Evolutionary conservation across 768 basidiomycete genomes (phyloP).

Genomic region (Mycena metata): DNA sequence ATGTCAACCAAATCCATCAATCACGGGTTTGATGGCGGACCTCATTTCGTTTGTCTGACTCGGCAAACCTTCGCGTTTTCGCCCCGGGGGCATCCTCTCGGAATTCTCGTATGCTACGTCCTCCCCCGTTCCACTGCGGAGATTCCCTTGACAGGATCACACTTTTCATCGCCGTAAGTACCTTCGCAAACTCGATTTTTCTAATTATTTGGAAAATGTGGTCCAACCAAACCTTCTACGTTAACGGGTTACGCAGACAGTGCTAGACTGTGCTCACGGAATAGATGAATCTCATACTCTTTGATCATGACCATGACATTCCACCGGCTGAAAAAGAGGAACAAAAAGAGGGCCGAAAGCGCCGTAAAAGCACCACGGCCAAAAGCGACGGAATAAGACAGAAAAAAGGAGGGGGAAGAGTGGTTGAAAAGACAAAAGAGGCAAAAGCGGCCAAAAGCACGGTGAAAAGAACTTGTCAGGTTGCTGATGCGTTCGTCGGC

Average conservation of each 20-base stretch:
- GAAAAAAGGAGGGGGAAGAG: neutral
- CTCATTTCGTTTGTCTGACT: too few relatives aligned
- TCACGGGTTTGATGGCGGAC: too few relatives aligned
- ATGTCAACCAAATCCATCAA: too few relatives aligned
- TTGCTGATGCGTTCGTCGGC: constrained; percentile 8
- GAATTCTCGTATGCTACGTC: too few relatives aligned
- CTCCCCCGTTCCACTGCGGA: too few relatives aligned
- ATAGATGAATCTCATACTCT: neutral
- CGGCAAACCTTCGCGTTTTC: too few relatives aligned
- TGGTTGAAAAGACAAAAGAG: neutral
- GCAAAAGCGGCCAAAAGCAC: neutral
- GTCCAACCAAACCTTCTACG: constrained; percentile 15
- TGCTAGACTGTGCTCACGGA: constrained; percentile 16
- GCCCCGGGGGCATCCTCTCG: too few relatives aligned
- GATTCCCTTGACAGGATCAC: too few relatives aligned
- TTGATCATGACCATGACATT: neutral
- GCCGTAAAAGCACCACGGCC: neutral
- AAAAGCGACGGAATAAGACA: neutral
- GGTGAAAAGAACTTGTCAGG: constrained; percentile 1
- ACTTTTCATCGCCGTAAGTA: too few relatives aligned
- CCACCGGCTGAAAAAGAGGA: neutral
- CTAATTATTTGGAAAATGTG: constrained; percentile 2
- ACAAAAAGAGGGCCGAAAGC: neutral
- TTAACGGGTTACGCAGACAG: constrained; percentile 22
- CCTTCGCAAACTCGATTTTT: neutral